A percentile compares a stretch with the other conserved stretches of the same genome.
These are phyloP conservation scores for Lignosus rhinocerotis DNA, from an alignment of 1,284 basidiomycete genomes.

Conservation along the genomic window DNA sequence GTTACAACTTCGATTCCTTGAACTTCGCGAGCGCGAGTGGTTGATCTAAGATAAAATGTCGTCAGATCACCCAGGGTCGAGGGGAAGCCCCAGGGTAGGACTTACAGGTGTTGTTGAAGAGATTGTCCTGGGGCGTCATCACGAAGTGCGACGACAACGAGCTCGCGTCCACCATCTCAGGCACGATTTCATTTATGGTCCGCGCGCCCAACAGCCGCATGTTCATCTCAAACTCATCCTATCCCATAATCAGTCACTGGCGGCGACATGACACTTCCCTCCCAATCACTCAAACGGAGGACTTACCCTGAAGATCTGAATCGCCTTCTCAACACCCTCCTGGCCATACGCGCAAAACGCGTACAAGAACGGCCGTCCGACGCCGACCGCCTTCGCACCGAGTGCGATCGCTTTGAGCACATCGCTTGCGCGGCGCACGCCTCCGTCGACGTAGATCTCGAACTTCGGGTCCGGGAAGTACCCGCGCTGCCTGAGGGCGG, in stretches of 20 bases:
- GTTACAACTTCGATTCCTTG: slow-evolving; percentile 27
- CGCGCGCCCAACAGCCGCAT: slow-evolving; percentile 84
- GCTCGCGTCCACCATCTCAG: slow-evolving; percentile 84
- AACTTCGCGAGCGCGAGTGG: slow-evolving; percentile 28
- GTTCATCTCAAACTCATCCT: slow-evolving; percentile 95
- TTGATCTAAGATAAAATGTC: slow-evolving; percentile 19
- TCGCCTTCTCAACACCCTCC: slow-evolving; percentile 74
- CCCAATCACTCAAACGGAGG: not conserved
- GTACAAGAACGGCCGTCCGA: slow-evolving; percentile 84
- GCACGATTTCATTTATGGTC: slow-evolving; percentile 73
- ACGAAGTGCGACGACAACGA: slow-evolving; percentile 62
- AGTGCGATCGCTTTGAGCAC: slow-evolving; percentile 91
- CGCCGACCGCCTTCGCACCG: slow-evolving; percentile 83
- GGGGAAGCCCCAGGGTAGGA: slow-evolving; percentile 4
- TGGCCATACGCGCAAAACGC: slow-evolving; percentile 86
- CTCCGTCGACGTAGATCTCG: slow-evolving; percentile 90
- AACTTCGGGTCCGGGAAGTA: slow-evolving; percentile 73
- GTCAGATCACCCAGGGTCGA: not conserved
- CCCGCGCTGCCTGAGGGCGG: slow-evolving; percentile 66
- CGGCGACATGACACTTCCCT: too few species aligned
- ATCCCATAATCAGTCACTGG: slow-evolving; percentile 1
- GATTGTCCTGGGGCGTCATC: slow-evolving; percentile 62
- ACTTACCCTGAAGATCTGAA: slow-evolving; percentile 74
- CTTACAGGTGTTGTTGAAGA: slow-evolving; percentile 79
- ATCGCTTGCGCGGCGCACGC: slow-evolving; percentile 88